These are phyloP conservation scores for Leccinum fuscescens DNA, from an alignment of 1,284 basidiomycete genomes.

Conservation along the genomic window DNA sequence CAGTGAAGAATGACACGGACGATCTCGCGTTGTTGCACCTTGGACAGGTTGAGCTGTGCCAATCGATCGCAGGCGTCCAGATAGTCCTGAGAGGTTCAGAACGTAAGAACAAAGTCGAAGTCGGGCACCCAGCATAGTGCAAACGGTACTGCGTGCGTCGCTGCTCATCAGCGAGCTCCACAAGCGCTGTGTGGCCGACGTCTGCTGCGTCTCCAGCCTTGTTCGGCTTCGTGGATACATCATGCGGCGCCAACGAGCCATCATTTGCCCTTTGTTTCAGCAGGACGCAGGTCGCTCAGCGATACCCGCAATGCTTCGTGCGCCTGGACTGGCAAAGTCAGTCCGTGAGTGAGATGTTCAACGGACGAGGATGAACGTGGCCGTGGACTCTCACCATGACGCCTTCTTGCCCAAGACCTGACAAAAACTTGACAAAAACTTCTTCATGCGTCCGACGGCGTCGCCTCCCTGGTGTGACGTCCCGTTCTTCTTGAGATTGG, in stretches of 20 bases:
- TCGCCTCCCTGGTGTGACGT: too few relatives aligned
- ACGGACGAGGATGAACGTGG: too few relatives aligned
- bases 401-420: too few relatives aligned
- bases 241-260: constrained; percentile 98
- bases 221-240: constrained; percentile 25
- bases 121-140: background rate
- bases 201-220: background rate
- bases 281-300: constrained; percentile 81
- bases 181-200: constrained; percentile 50
- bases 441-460: too few relatives aligned
- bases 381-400: too few relatives aligned
- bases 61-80: too few relatives aligned
- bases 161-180: constrained; percentile 93
- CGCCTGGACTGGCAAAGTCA: constrained; percentile 55
- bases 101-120: background rate
- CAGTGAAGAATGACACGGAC: too few relatives aligned
- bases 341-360: too few relatives aligned
- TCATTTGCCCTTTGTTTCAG: constrained; percentile 93
- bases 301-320: constrained; percentile 85
- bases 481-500: too few relatives aligned
- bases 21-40: too few relatives aligned
- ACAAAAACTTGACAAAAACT: too few relatives aligned
- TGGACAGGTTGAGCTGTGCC: too few relatives aligned
- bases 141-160: constrained; percentile 56
- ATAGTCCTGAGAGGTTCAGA: constrained; percentile 44